Evolutionary conservation across 805 yeast genomes (phyloP), one percentile per base, ranked within the genome.

Genomic region (Wickerhamiella australiensis): DNA sequence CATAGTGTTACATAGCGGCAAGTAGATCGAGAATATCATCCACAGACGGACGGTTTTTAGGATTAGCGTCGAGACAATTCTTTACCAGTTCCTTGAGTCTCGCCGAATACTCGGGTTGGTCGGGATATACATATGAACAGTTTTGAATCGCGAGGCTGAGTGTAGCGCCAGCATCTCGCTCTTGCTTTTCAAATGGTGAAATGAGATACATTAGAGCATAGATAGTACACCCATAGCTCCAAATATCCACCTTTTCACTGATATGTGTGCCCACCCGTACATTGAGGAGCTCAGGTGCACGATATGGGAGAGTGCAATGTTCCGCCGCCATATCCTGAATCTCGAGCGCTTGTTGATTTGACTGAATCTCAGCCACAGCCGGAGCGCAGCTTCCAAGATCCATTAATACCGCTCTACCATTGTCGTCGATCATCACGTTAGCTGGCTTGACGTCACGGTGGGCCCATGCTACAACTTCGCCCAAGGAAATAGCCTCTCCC

Each of bases 371-470:
- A 2, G 77, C 59, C 3, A 80, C 68, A 0, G 94, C 90, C 51
- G 69, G 73, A 4, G 79, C 65, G 59, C 90, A 80, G 6, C 92
- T 81, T 6, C 96, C 95, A 50, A 88, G 67, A 61, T 90, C 96
- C 57, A 84, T 80, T 40, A 90, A 68, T 6, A 88, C 86, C 0
- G 94, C 94, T 12, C 74, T 62, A 2, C 85, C 86, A 53, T 79
- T 82, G 41, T 78, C 74, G 0, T 84, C 73, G 4, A 87, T 66
- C 88, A 88, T 81, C 15, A 87, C 76, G 60, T 85, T 88, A 1
- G 92, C 94, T 0, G 96, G 96, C 61, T 85, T 88, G 50, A 88
- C 67, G 62, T 88, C 96, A 50, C 87, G 67, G 63, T 88, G 96
- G 0, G 95, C 90, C 62, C 75, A 86, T 3, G 90, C 82, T 3